A percentile compares a stretch with the other conserved stretches of the same genome.
Evolutionary conservation across 2,329 filamentous ascomycete species (phyloP).

Genomic region (Dendryphion nanum): DNA sequence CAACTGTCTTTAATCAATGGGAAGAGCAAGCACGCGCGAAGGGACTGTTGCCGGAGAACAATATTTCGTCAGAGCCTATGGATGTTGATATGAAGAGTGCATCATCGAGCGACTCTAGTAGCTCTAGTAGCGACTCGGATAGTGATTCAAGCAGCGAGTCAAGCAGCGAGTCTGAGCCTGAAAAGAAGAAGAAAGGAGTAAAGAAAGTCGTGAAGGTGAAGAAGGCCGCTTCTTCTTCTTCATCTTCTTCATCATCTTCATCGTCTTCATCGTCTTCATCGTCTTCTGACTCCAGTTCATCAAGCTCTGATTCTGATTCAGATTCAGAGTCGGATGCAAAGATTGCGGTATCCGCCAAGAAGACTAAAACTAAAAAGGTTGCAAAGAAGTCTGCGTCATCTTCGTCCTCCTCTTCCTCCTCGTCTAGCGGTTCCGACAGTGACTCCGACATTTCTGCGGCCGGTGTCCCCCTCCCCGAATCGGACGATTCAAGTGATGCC

Average conservation of each 20-base stretch:
- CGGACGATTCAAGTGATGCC: conserved; percentile 19
- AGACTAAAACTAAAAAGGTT: conserved; percentile 16
- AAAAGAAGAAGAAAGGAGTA: conserved; percentile 6
- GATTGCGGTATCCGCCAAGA: conserved; percentile 15
- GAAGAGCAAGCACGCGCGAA: conserved; percentile 12
- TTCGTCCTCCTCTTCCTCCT: conserved; percentile 14
- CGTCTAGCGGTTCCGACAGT: conserved; percentile 21
- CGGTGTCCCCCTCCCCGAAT: conserved; percentile 8
- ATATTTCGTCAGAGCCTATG: conserved; percentile 25
- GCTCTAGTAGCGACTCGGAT: conserved; percentile 20
- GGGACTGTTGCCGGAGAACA: too few relatives aligned
- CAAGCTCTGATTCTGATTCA: conserved; percentile 1
- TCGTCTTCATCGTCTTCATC: too few relatives aligned
- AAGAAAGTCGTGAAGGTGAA: conserved; percentile 1
- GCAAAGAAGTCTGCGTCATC: conserved; percentile 17
- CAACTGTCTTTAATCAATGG: conserved; percentile 29
- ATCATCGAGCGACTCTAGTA: conserved; percentile 23
- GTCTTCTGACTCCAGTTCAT: conserved; percentile 13
- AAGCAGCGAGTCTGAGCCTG: conserved; percentile 8
- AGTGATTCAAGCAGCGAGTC: conserved; percentile 21
- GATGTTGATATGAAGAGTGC: conserved; percentile 27
- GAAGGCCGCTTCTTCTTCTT: conserved; percentile 6
- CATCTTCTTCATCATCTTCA: conserved; percentile 14
- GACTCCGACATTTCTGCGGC: conserved; percentile 23
- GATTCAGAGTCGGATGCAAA: conserved; percentile 43